A percentile compares a stretch with the other conserved stretches of the same genome.
phyloP scores from a whole-genome alignment of 1,284 basidiomycete genomes.

The Boletus mariae region DNA sequence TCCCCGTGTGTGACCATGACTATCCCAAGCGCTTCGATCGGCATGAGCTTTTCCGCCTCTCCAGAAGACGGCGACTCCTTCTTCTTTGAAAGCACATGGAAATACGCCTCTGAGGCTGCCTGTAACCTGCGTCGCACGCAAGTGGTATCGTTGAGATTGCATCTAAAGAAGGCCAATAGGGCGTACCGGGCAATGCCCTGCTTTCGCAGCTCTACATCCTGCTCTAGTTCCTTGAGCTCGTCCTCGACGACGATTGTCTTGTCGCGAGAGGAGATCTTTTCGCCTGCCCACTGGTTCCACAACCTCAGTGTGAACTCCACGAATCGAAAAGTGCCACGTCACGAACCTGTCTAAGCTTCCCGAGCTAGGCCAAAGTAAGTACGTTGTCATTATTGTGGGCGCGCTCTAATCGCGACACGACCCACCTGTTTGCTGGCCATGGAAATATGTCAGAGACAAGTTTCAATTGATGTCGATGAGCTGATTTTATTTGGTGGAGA shows the following conservation, averaged over 20 bases:
- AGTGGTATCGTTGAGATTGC: neutral
- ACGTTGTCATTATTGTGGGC: neutral
- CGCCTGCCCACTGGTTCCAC: constrained; percentile 63
- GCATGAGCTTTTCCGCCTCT: constrained; percentile 61
- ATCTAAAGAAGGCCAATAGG: neutral
- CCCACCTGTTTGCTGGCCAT: constrained; percentile 61
- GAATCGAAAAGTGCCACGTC: neutral
- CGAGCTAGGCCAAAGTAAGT: constrained; percentile 37
- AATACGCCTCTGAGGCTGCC: constrained; percentile 57
- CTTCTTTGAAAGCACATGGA: constrained; percentile 63
- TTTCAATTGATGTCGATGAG: constrained; percentile 4
- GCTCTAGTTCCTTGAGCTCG: constrained; percentile 63
- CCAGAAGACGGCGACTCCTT: constrained; percentile 56
- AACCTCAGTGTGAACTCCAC: constrained; percentile 31
- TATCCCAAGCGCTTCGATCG: constrained; percentile 75
- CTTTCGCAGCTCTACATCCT: constrained; percentile 65
- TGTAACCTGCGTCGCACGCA: constrained; percentile 45
- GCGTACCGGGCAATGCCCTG: constrained; percentile 62
- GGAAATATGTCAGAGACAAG: constrained; percentile 3
- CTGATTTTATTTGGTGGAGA: constrained; percentile 19
- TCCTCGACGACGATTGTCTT: constrained; percentile 61
- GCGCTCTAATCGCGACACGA: neutral
- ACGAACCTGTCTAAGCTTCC: constrained; percentile 61
- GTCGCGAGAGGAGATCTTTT: constrained; percentile 69
- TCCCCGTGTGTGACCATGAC: constrained; percentile 86